phyloP scores from a whole-genome alignment of 2,329 filamentous ascomycete genomes.

The Byssoonygena ceratinophila region DNA sequence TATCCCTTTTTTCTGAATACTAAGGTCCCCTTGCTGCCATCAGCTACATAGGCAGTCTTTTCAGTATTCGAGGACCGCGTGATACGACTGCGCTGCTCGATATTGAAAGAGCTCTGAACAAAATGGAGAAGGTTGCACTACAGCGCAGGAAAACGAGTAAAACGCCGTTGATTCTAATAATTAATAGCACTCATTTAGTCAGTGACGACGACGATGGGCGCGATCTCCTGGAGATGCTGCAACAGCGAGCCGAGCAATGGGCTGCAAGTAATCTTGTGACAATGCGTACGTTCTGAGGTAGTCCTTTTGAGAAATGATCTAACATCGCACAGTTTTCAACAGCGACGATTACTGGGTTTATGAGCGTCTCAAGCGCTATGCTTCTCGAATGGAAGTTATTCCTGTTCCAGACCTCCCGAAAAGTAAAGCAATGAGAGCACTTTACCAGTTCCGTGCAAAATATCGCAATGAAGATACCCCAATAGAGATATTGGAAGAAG shows the following conservation, averaged over 20 bases:
- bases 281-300: conserved; percentile 32
- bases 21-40: conserved; percentile 5
- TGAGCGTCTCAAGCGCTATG: conserved; percentile 81
- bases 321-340: conserved; percentile 63
- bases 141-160: conserved; percentile 47
- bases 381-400: conserved; percentile 89
- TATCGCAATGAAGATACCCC: conserved; percentile 57
- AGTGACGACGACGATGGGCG: conserved; percentile 87
- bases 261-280: conserved; percentile 84
- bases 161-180: conserved; percentile 74
- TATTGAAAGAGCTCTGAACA: conserved; percentile 94
- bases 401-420: conserved; percentile 76
- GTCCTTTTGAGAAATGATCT: not conserved
- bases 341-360: conserved; percentile 99
- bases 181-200: conserved; percentile 87
- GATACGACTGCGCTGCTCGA: conserved; percentile 88
- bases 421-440: conserved; percentile 60
- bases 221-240: conserved; percentile 83
- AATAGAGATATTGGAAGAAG: conserved; percentile 52
- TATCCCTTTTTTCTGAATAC: not conserved
- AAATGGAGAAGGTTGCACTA: conserved; percentile 89
- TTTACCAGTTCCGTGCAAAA: conserved; percentile 67
- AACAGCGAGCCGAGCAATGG: conserved; percentile 94
- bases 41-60: conserved; percentile 71
- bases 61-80: conserved; percentile 83